Evolutionary conservation across 1,284 basidiomycete genomes (phyloP), one percentile per base, ranked within the genome.

Genomic region (Ceratobasidium sp.): DNA sequence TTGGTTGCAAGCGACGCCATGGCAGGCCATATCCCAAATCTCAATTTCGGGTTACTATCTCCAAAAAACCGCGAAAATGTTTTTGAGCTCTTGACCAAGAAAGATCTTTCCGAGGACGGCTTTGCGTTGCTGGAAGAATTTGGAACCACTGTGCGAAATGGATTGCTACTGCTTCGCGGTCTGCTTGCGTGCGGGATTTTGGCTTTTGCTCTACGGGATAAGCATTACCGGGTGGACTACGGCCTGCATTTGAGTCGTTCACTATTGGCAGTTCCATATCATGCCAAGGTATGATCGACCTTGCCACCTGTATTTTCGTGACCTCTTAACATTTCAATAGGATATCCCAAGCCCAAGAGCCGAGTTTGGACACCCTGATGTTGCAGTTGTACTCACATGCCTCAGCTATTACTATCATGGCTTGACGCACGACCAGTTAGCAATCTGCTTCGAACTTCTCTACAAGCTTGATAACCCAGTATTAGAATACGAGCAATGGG

Each of bases 361-460:
- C 26, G 89, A 91, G 61, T 90, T 91, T 78, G 89, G 89, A 0
- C 89, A 90, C 81, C 89, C 89, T 0, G 89, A 91, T 42, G 84
- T 90, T 28, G 84, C 86, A 1, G 83, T 90, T 68, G 79, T 84
- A 18, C 83, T 90, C 46, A 90, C 90, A 0, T 90, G 86, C 72
- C 83, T 91, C 18, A 86, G 85, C 0, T 91, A 90, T 77, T 90
- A 90, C 67, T 89, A 90, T 60, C 83, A 84, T 2, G 90, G 90
- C 12, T 84, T 91, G 39, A 83, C 81, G 0, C 78, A 84, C n/a
- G 78, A 82, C 2, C 87, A 91, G 67, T 79, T 91, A 1, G 81
- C 81, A 18, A 53, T 77, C 7, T 86, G 84, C 67, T 89, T 91
- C 63, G 82, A 86, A 15, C 80, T 86, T 3, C 83, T 91, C 5